phyloP scores from a whole-genome alignment of 345 rosid species.

The Bruguiera gymnorhiza region DNA sequence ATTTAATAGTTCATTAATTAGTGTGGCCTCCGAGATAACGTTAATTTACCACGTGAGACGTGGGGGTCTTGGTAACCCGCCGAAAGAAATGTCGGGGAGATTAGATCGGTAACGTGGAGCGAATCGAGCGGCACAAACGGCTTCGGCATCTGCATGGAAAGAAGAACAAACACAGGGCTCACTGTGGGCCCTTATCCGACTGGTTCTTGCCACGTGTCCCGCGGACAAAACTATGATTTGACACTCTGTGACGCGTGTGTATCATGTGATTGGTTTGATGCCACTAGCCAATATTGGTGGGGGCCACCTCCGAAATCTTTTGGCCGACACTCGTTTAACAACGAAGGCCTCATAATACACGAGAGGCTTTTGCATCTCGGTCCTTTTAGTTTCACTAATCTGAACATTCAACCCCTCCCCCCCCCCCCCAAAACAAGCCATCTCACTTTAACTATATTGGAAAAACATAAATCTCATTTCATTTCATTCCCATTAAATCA shows the following conservation, averaged over 20 bases:
- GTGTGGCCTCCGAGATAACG: conserved; percentile 3
- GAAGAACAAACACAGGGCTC: conserved; percentile 19
- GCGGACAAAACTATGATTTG: background rate
- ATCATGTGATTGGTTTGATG: conserved; percentile 23
- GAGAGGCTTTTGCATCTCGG: background rate
- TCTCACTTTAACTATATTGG: too few relatives aligned
- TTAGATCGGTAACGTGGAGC: conserved; percentile 34
- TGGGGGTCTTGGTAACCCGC: conserved; percentile 26
- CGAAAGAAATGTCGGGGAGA: background rate
- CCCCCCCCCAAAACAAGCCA: too few relatives aligned
- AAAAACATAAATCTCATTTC: too few relatives aligned
- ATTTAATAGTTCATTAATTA: background rate
- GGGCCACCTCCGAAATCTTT: conserved; percentile 26
- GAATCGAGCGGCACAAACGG: background rate
- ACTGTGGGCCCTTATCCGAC: conserved; percentile 8
- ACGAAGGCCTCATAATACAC: background rate
- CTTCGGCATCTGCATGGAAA: conserved; percentile 31
- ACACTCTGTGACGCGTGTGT: conserved; percentile 24
- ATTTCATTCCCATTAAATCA: too few relatives aligned
- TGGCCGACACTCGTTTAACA: conserved; percentile 41
- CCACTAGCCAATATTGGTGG: conserved; percentile 29
- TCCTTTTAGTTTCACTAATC: conserved; percentile 2
- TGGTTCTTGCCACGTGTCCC: conserved; percentile 20
- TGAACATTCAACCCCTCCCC: background rate
- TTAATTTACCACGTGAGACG: conserved; percentile 41